Conservation (phyloP, 2,329 filamentous ascomycete genomes). For the Volutella citrinella region DNA sequence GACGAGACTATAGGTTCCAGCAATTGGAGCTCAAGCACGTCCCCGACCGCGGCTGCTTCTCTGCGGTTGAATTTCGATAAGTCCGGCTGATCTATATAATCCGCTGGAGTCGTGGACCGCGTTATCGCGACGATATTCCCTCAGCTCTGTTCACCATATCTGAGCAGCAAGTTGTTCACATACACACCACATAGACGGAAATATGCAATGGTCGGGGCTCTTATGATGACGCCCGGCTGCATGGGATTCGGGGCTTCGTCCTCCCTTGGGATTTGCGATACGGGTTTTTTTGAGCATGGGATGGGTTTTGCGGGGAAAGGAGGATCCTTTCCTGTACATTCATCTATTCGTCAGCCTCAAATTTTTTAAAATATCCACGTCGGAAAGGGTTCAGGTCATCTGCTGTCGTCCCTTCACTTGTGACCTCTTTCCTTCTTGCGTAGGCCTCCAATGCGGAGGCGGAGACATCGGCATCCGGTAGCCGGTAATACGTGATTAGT, state of each 20-base stretch:
- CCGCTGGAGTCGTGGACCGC: too few relatives aligned
- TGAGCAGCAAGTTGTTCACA: too few relatives aligned
- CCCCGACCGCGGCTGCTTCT: constrained; percentile 77
- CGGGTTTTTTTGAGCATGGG: too few relatives aligned
- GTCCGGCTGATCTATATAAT: too few relatives aligned
- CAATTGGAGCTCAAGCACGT: constrained; percentile 90
- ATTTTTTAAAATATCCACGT: constrained; percentile 56
- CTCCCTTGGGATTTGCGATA: too few relatives aligned
- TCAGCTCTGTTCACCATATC: too few relatives aligned
- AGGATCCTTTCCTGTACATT: too few relatives aligned
- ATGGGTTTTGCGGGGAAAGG: constrained; percentile 11
- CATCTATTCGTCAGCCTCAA: constrained; percentile 36
- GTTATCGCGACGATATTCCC: too few relatives aligned
- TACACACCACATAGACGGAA: constrained; percentile 22
- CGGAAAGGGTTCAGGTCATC: constrained; percentile 61
- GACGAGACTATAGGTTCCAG: constrained; percentile 65
- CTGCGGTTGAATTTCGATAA: constrained; percentile 75
- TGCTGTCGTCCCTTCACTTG: constrained; percentile 45
- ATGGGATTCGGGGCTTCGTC: too few relatives aligned
- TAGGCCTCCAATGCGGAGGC: constrained; percentile 37
- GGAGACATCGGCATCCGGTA: constrained; percentile 58
- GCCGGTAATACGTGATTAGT: constrained; percentile 79
- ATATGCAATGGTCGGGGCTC: constrained; percentile 13
- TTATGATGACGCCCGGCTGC: constrained; percentile 17
- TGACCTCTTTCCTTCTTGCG: constrained; percentile 25